Base-by-base conservation (phyloP, 2,329 filamentous ascomycete genomes). In the Metarhizium rileyi region DNA sequence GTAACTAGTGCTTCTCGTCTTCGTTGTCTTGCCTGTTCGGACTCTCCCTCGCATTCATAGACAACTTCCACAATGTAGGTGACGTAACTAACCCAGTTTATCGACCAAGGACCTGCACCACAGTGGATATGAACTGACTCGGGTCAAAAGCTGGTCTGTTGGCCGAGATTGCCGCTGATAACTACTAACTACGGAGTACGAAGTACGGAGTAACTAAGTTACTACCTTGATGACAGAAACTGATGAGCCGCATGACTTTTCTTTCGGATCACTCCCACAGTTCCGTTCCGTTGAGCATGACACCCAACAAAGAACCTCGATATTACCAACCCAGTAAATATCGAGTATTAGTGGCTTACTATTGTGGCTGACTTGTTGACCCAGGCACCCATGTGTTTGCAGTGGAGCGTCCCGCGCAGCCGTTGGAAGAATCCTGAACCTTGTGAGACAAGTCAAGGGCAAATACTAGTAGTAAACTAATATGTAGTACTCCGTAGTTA, bases 61-160 rank as follows among this genome's bases (percentile, higher is more conserved):
- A 7, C 28, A 7, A 30, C 12, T 30, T 6, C 28, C 35, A 36
- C 35, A 16, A 22, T 38, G n/a, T 8, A 18, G 3, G 20, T 14
- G 16, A 38, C 9, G n/a, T 14, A 38, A 30, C 28, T 12, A 30
- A 30, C 28, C 16, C 18, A 20, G 10, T 20, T 36, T 9, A 16
- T 23, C 22, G 12, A 42, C 20, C n/a, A 23, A 25, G 12, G 22
- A 40, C n/a, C 45, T 48, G 47, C 47, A 44, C 18, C 16, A 23
- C 10, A 6, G 40, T 48, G 47, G 47, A 48, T 44, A 44, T 48
- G 22, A 23, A 22, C 38, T 48, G 36, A 43, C 38, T 48, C 47
- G 23, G 26, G 40, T 33, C 12, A 10, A n/a, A 8, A n/a, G 26
- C 30, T 45, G n/a, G 26, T 45, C 10, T 12, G 23, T 23, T 20